Evolutionary conservation across 1,284 basidiomycete species (phyloP), one percentile per base, ranked within the genome.

Genomic region (Tetrapyrgos nigripes): DNA sequence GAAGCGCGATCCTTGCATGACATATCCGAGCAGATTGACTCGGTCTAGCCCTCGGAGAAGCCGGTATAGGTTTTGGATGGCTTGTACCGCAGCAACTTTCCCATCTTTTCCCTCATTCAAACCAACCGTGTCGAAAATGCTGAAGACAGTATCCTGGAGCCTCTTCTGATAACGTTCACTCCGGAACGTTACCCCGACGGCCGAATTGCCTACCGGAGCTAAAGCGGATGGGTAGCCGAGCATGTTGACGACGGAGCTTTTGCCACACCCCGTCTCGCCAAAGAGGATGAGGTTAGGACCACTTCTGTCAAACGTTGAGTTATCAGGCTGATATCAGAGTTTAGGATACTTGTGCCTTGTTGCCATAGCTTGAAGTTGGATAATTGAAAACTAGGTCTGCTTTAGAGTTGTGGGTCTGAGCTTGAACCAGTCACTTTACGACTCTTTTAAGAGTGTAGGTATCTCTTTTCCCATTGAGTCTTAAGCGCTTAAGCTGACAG

Each of bases 81-180:
- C 74, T 2, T 70, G 61, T 26, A 60, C 51, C 9, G 55, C 70
- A 29, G 62, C 70, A 62, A 57, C 68, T 57, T 47, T 71, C 60
- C 63, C 73, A 60, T 62, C 64, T 40, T 68, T 70, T 50, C 74
- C 73, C 46, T 80, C 77, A 48, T 79, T 66, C 13, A 80, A 72
- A n/a, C 79, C 79, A 21, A 75, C 69, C 31, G 79, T 79, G 27
- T 79, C 78, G 62, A 72, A 72, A 26, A 79, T 33, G 28, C 53
- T 67, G 27, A 71, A 69, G 11, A 50, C 52, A 33, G 29, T 57
- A 2, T 60, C 67, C 0, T 50, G 51, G 29, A 68, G 58, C 1
- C 33, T 35, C 23, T 69, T 51, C 3, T 49, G 9, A 56, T 69
- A 65, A 1, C 31, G 11, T 2, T 40, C 37, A 47, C 59, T 66